Conservation (phyloP, 208 protist genomes). For the Leishmania braziliensis region DNA sequence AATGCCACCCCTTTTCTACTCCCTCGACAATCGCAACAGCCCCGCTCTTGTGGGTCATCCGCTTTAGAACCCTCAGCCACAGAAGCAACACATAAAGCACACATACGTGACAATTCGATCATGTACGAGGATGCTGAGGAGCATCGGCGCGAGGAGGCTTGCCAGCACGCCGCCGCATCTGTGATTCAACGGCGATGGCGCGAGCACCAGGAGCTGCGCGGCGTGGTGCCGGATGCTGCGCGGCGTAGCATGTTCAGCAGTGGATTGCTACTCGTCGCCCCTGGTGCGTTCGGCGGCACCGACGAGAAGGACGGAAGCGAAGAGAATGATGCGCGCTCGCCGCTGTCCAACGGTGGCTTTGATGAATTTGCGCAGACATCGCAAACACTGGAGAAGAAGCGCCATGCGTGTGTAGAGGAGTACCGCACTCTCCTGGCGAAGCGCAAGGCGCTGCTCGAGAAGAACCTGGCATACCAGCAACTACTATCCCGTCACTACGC, state of each 20-base stretch:
- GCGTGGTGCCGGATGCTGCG: slow-evolving; percentile 29
- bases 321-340: slow-evolving; percentile 6
- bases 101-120: neutral
- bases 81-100: neutral
- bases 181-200: slow-evolving; percentile 82
- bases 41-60: neutral
- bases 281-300: slow-evolving; percentile 11
- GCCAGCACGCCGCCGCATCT: slow-evolving; percentile 50
- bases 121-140: slow-evolving; percentile 54
- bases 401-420: slow-evolving; percentile 47
- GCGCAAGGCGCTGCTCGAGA: slow-evolving; percentile 57
- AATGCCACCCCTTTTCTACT: neutral
- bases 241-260: slow-evolving; percentile 13
- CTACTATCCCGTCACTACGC: slow-evolving; percentile 73
- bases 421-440: slow-evolving; percentile 66
- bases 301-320: neutral
- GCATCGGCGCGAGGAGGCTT: slow-evolving; percentile 50
- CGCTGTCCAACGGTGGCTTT: slow-evolving; percentile 17
- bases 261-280: neutral
- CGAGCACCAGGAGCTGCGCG: slow-evolving; percentile 34
- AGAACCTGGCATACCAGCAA: slow-evolving; percentile 71
- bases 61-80: neutral
- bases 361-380: slow-evolving; percentile 12
- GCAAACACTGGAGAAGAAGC: slow-evolving; percentile 38
- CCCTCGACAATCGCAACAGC: neutral